Evolutionary conservation across 495 filamentous ascomycete genomes (phyloP).

Genomic region (Xylaria castorea): DNA sequence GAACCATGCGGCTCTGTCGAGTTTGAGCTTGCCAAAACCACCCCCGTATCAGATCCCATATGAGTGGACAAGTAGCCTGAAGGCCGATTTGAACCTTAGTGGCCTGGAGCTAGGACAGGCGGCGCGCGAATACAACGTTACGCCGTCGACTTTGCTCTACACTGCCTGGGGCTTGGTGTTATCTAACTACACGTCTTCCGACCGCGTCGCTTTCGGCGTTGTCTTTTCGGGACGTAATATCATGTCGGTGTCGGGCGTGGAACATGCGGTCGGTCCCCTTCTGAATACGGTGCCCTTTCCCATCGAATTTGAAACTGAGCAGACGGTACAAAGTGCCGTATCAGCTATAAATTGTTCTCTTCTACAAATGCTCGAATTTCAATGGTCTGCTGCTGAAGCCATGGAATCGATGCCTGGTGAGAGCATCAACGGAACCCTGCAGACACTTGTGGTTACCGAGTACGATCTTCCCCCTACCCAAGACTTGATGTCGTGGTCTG

Average conservation of each 20-base stretch:
- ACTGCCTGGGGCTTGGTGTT: neutral
- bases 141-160: neutral
- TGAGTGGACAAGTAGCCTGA: slow-evolving; percentile 1
- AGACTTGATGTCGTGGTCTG: neutral
- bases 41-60: neutral
- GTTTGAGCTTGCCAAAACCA: neutral
- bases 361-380: neutral
- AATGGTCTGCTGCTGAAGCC: slow-evolving; percentile 4
- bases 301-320: neutral
- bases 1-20: neutral
- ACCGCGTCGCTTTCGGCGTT: neutral
- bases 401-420: neutral
- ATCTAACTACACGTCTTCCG: slow-evolving; percentile 1
- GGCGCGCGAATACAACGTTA: neutral
- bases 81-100: neutral
- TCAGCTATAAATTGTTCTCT: neutral
- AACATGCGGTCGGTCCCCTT: neutral
- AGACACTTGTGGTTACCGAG: slow-evolving; percentile 1
- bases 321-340: neutral
- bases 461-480: neutral
- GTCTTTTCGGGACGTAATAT: slow-evolving; percentile 1
- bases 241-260: neutral
- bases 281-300: neutral
- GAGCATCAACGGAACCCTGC: neutral
- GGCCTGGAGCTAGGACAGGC: neutral